Evolutionary conservation across 768 basidiomycete genomes (phyloP).

Genomic region (Trametes gibbosa): DNA sequence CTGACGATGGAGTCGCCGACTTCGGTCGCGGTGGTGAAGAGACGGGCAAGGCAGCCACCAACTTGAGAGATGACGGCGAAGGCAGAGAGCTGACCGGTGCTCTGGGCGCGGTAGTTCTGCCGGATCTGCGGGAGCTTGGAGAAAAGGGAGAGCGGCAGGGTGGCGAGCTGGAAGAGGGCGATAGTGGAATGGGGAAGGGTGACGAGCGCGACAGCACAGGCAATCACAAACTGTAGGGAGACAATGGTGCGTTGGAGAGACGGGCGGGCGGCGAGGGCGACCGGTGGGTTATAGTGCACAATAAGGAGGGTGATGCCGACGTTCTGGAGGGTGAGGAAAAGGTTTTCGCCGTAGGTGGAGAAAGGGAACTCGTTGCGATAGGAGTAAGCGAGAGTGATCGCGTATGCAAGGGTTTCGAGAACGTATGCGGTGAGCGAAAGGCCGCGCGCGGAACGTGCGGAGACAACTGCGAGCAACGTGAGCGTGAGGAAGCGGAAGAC

Average conservation of each 20-base stretch:
- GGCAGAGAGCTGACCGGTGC: slow-evolving; percentile 91
- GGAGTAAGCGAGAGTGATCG: slow-evolving; percentile 87
- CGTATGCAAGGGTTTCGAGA: slow-evolving; percentile 89
- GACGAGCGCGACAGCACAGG: slow-evolving; percentile 48
- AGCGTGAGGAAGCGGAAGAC: not conserved
- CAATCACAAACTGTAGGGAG: slow-evolving; percentile 34
- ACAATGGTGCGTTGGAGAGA: slow-evolving; percentile 32
- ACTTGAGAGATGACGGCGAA: slow-evolving; percentile 91
- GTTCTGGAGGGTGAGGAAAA: slow-evolving; percentile 91
- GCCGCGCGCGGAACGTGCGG: slow-evolving; percentile 76
- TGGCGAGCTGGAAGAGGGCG: slow-evolving; percentile 73
- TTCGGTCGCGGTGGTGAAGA: slow-evolving; percentile 92
- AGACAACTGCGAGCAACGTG: slow-evolving; percentile 49
- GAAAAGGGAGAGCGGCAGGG: slow-evolving; percentile 87
- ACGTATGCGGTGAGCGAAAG: slow-evolving; percentile 84
- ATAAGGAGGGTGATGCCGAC: slow-evolving; percentile 86
- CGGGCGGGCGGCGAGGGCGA: slow-evolving; percentile 20
- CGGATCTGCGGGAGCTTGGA: slow-evolving; percentile 94
- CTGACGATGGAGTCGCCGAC: slow-evolving; percentile 78
- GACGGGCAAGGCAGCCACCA: slow-evolving; percentile 82
- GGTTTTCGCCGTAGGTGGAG: slow-evolving; percentile 96
- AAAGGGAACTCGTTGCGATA: slow-evolving; percentile 86
- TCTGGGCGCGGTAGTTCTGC: slow-evolving; percentile 69
- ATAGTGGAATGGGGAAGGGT: slow-evolving; percentile 48
- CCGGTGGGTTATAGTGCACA: slow-evolving; percentile 55